Evolutionary conservation across 208 protist genomes (phyloP).

Genomic region (Trypanosoma scelopori): DNA sequence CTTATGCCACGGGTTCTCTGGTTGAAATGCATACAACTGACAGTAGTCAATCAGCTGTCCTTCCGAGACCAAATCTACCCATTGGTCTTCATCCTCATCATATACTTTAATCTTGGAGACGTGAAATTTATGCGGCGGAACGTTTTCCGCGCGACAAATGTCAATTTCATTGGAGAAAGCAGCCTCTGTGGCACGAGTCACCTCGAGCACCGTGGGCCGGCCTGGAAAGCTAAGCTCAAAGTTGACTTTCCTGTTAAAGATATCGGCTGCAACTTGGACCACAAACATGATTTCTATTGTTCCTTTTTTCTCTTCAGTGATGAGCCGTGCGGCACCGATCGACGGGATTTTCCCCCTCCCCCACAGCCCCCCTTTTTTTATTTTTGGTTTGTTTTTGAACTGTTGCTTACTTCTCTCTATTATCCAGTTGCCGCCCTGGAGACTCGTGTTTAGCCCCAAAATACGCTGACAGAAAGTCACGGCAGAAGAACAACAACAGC

Average conservation of each 20-base stretch:
- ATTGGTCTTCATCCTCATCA: conserved; percentile 87
- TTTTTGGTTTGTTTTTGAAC: neutral
- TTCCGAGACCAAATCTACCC: conserved; percentile 82
- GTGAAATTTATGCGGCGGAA: conserved; percentile 82
- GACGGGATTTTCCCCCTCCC: too few relatives aligned
- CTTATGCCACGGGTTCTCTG: conserved; percentile 91
- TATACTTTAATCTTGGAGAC: conserved; percentile 87
- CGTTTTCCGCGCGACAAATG: conserved; percentile 62
- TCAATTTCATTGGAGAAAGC: conserved; percentile 79
- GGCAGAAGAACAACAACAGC: conserved; percentile 29
- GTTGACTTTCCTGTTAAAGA: conserved; percentile 91
- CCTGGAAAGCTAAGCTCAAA: conserved; percentile 85
- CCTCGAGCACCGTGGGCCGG: conserved; percentile 63
- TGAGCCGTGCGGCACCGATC: neutral
- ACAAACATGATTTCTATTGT: conserved; percentile 53
- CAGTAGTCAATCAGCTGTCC: conserved; percentile 79
- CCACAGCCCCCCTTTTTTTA: neutral
- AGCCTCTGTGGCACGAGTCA: conserved; percentile 57
- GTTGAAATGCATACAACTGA: conserved; percentile 91
- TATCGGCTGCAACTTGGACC: conserved; percentile 85
- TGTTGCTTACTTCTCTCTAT: neutral
- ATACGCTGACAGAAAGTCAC: conserved; percentile 2
- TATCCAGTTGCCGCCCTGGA: neutral
- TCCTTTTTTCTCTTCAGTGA: conserved; percentile 1
- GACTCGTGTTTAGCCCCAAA: neutral